Conservation (phyloP, 2,329 filamentous ascomycete species). For the Botrytis porri region DNA sequence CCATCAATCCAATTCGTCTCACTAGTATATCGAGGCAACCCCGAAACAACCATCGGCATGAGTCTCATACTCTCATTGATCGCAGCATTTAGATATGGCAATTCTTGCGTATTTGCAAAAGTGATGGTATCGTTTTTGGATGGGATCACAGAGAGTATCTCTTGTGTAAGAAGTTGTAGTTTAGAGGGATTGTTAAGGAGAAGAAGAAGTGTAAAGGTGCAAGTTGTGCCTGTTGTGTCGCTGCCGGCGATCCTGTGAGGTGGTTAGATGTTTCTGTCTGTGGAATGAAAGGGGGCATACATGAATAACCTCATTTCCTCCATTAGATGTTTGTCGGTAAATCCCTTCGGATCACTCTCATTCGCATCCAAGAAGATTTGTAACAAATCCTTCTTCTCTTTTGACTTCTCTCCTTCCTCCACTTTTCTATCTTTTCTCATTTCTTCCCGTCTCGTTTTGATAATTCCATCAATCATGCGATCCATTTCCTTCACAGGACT, state of each 20-base stretch:
- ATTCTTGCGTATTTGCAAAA: conserved; percentile 25
- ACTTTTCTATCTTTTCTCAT: neutral
- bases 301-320: conserved; percentile 29
- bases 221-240: neutral
- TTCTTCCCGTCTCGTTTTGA: neutral
- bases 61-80: conserved; percentile 29
- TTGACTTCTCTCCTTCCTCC: neutral
- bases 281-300: neutral
- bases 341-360: neutral
- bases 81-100: conserved; percentile 28
- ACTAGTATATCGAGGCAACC: conserved; percentile 22
- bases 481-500: neutral
- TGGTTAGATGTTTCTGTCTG: neutral
- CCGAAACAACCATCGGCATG: conserved; percentile 23
- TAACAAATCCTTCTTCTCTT: neutral
- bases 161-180: neutral
- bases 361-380: neutral
- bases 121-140: conserved; percentile 22
- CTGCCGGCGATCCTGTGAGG: neutral
- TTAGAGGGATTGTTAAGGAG: conserved; percentile 5
- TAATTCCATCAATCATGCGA: neutral
- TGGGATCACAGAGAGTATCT: conserved; percentile 39
- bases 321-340: neutral
- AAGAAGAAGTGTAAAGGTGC: conserved; percentile 1
- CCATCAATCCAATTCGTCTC: conserved; percentile 22